Base-by-base conservation (phyloP, 2,329 filamentous ascomycete species). In the Trichoderma afroharzianum region DNA sequence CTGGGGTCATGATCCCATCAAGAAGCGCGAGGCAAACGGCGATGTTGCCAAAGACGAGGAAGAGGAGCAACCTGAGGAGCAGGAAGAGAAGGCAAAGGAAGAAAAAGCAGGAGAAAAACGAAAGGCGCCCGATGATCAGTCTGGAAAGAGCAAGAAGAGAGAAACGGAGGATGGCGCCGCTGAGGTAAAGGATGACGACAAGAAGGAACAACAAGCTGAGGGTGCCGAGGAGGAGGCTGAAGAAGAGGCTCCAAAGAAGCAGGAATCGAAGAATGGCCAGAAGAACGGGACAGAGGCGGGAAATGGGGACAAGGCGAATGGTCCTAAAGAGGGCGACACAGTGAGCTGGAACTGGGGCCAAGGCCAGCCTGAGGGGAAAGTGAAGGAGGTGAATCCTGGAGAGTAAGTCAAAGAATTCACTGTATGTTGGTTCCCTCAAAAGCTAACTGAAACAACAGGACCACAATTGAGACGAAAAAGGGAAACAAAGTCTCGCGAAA, bases 1-100 rank as follows among this genome's bases (percentile, higher is more conserved):
- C 72, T 90, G 88, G 88, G 86, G 86, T 0, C 86, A 88, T 74
- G 86, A 88, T 77, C 78, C 83, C 24, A 78, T 86, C 72, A 88
- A 88, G 76, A 80, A 80, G 2, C 73, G 76, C 1, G 74, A 74
- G 1, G 74, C 74, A 15, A 67, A 72, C 1, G 70, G 59, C 0
- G 71, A 73, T 1, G 70, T 67, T 1, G 72, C 72, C 4, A 71
- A 74, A 1, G 75, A 63, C 0, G 71, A 76, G 0, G 50, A 72
- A 0, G 68, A 72, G 7, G 71, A 68, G 3, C 57, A 70, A 3
- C 14, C 50, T 15, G 68, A 75, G 0, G 70, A 70, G 0, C 50
- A 73, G 0, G 62, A 53, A 8, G 68, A 69, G 15, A 36, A 58
- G 2, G 33, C 53, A 15, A 63, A 74, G 1, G 73, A 74, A 24